These are phyloP conservation scores for Gymnopilus dilepis DNA, from an alignment of 768 basidiomycete genomes.

Conservation along the genomic window DNA sequence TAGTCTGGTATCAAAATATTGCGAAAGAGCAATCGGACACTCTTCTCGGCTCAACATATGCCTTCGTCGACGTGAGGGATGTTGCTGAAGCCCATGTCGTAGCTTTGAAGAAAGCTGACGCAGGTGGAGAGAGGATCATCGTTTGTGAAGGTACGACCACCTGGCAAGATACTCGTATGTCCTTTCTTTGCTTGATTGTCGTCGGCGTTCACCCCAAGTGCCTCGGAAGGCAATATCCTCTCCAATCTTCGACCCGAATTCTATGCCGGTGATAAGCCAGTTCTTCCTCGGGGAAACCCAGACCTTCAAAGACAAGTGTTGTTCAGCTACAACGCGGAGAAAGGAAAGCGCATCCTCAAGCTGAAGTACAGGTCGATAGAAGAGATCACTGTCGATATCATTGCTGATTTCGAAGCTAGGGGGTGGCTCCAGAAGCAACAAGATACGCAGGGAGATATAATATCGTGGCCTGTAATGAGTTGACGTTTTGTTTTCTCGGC, in stretches of 20 bases:
- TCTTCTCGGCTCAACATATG: constrained; percentile 5
- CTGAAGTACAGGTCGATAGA: constrained; percentile 9
- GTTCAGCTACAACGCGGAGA: constrained; percentile 3
- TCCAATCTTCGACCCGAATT: background rate
- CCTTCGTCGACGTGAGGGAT: constrained; percentile 57
- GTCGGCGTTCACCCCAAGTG: background rate
- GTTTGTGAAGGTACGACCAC: constrained; percentile 24
- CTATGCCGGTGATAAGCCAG: background rate
- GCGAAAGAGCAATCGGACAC: constrained; percentile 35
- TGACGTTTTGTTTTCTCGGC: too few species aligned
- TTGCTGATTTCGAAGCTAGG: constrained; percentile 4
- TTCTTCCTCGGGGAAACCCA: constrained; percentile 10
- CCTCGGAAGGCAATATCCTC: constrained; percentile 6
- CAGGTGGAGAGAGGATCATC: constrained; percentile 62
- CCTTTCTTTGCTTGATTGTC: background rate
- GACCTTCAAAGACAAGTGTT: background rate
- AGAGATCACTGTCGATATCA: background rate
- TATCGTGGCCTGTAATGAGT: too few species aligned
- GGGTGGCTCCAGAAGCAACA: constrained; percentile 9
- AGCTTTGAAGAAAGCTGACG: constrained; percentile 53
- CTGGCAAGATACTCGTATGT: constrained; percentile 11
- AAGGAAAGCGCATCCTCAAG: constrained; percentile 4
- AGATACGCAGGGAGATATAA: background rate
- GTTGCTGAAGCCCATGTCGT: constrained; percentile 57
- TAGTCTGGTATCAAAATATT: constrained; percentile 6